Percentiles rank a stretch among this genome's conserved stretches.
Evolutionary conservation across 441 rosid genomes (phyloP).

Genomic region (Adansonia madagascariensis): DNA sequence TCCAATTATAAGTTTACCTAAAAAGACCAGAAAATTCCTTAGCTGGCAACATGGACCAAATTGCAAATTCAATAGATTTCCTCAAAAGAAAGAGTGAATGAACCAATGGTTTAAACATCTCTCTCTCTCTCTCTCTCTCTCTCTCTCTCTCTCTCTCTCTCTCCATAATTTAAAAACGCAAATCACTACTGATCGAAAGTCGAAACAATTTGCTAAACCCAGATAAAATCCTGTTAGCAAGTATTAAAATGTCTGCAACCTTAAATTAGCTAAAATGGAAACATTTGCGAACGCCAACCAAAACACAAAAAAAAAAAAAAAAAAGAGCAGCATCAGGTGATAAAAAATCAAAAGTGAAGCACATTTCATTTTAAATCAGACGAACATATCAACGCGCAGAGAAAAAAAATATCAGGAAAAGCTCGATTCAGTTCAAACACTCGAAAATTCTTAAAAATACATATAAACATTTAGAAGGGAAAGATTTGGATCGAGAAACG

Average conservation of each 20-base stretch:
- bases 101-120: not conserved
- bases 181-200: not conserved
- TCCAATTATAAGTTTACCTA: not conserved
- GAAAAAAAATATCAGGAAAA: constrained; percentile 11
- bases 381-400: not conserved
- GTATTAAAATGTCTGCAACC: not conserved
- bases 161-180: not conserved
- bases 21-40: constrained; percentile 13
- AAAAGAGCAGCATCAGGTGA: not conserved
- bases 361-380: not conserved
- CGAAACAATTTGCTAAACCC: not conserved
- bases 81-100: not conserved
- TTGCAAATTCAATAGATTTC: constrained; percentile 22
- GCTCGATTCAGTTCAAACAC: constrained; percentile 2
- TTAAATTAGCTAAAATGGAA: constrained; percentile 18
- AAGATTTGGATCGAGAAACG: constrained; percentile 9
- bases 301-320: not conserved
- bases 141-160: not conserved
- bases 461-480: not conserved
- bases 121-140: not conserved
- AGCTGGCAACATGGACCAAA: not conserved
- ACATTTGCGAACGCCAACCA: not conserved
- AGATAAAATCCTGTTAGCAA: constrained; percentile 17
- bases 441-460: not conserved
- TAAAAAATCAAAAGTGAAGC: not conserved